A percentile compares a stretch with the other conserved stretches of the same genome.
Evolutionary conservation across 2,329 filamentous ascomycete species (phyloP).

Genomic region (Tolypocladium nubicola): DNA sequence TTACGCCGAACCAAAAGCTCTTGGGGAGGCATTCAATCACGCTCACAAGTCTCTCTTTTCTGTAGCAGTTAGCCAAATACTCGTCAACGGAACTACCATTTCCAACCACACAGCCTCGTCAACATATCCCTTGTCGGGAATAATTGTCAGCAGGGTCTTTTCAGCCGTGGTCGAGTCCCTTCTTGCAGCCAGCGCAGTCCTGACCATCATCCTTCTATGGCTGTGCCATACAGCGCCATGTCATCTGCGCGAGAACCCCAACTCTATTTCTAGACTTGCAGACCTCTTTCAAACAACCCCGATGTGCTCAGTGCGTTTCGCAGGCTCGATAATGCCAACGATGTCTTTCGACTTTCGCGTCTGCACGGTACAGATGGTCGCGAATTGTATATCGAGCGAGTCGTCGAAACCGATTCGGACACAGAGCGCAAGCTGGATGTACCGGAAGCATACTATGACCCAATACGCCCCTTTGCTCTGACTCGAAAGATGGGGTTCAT

Average conservation of each 20-base stretch:
- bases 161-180: constrained; percentile 16
- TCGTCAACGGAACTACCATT: constrained; percentile 7
- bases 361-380: neutral
- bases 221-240: neutral
- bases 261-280: constrained; percentile 10
- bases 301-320: constrained; percentile 3
- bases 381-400: neutral
- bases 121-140: constrained; percentile 11
- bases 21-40: constrained; percentile 9
- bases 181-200: no score
- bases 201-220: no score
- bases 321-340: constrained; percentile 3
- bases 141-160: constrained; percentile 21
- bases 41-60: constrained; percentile 23
- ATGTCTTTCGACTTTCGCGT: constrained; percentile 4
- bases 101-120: constrained; percentile 2
- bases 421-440: neutral
- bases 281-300: constrained; percentile 10
- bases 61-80: constrained; percentile 7
- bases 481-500: constrained; percentile 6
- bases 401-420: neutral
- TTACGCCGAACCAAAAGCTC: constrained; percentile 1
- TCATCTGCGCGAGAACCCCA: constrained; percentile 14
- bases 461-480: constrained; percentile 12
- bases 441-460: constrained; percentile 11